phyloP scores from a whole-genome alignment of 306 rosid genomes.

The Sicyos baderoa region DNA sequence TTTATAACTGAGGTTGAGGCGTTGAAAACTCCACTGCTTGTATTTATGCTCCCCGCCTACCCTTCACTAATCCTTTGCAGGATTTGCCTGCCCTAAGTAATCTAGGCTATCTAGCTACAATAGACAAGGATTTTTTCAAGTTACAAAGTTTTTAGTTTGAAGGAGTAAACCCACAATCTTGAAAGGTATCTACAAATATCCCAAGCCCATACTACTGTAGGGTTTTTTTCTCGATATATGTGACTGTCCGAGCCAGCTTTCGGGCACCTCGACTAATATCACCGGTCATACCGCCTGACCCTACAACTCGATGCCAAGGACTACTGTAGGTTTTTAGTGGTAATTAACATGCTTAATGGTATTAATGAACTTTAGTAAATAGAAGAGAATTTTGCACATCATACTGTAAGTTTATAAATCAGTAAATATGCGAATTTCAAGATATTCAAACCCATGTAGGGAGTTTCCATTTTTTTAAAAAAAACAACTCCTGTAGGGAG shows the following conservation, averaged over 20 bases:
- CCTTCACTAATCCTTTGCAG: neutral
- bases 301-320: no score
- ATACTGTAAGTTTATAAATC: neutral
- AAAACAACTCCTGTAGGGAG: neutral
- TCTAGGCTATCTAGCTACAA: neutral
- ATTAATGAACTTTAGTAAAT: neutral
- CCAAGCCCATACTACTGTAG: neutral
- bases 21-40: neutral
- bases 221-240: no score
- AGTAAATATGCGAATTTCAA: neutral
- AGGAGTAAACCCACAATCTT: neutral
- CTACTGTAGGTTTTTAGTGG: neutral
- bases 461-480: neutral
- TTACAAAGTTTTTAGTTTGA: neutral
- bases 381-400: neutral
- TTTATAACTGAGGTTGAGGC: neutral
- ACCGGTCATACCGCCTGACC: no score
- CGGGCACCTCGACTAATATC: no score
- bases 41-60: neutral
- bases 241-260: no score
- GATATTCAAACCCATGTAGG: constrained; percentile 9
- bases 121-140: neutral
- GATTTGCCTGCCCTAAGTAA: neutral
- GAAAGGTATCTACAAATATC: neutral
- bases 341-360: neutral